phyloP scores from a whole-genome alignment of 495 filamentous ascomycete species.

The Tuber calosporum region DNA sequence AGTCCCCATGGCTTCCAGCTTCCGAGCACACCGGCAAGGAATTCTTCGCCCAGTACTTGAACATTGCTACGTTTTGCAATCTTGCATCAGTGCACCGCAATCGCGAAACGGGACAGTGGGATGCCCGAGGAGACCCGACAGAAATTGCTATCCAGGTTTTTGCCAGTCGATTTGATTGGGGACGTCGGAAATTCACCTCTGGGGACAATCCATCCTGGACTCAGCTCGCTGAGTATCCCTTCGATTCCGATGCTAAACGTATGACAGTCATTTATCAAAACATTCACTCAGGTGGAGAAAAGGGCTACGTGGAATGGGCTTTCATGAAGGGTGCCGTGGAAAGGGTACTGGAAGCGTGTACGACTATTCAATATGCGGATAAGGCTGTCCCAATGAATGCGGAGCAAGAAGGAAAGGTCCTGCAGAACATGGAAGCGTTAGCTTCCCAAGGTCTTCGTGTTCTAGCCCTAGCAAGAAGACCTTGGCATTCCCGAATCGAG shows the following conservation, averaged over 20 bases:
- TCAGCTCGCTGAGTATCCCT: slow-evolving; percentile 57
- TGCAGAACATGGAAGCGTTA: slow-evolving; percentile 59
- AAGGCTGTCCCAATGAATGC: slow-evolving; percentile 39
- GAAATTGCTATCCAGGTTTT: slow-evolving; percentile 68
- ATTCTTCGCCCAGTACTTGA: slow-evolving; percentile 51
- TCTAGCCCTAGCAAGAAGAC: slow-evolving; percentile 53
- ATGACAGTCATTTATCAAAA: slow-evolving; percentile 59
- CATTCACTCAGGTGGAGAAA: slow-evolving; percentile 41
- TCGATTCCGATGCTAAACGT: slow-evolving; percentile 62
- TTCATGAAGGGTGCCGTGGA: slow-evolving; percentile 66
- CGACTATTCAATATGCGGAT: slow-evolving; percentile 46
- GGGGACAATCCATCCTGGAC: slow-evolving; percentile 51
- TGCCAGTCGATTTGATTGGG: slow-evolving; percentile 56
- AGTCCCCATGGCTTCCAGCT: slow-evolving; percentile 42
- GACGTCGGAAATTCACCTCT: slow-evolving; percentile 49
- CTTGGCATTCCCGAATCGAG: slow-evolving; percentile 40
- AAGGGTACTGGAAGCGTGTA: slow-evolving; percentile 52
- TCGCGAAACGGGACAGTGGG: slow-evolving; percentile 50
- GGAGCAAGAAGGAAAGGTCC: slow-evolving; percentile 44
- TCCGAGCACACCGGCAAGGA: slow-evolving; percentile 43
- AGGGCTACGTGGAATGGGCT: slow-evolving; percentile 39
- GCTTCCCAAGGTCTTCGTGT: slow-evolving; percentile 61
- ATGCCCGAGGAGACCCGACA: slow-evolving; percentile 59
- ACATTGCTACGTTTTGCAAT: slow-evolving; percentile 59
- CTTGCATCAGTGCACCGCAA: slow-evolving; percentile 53